Percentiles rank a stretch among this genome's conserved stretches.
phyloP scores from a whole-genome alignment of 768 basidiomycete species.

The Boletus reticuloceps region DNA sequence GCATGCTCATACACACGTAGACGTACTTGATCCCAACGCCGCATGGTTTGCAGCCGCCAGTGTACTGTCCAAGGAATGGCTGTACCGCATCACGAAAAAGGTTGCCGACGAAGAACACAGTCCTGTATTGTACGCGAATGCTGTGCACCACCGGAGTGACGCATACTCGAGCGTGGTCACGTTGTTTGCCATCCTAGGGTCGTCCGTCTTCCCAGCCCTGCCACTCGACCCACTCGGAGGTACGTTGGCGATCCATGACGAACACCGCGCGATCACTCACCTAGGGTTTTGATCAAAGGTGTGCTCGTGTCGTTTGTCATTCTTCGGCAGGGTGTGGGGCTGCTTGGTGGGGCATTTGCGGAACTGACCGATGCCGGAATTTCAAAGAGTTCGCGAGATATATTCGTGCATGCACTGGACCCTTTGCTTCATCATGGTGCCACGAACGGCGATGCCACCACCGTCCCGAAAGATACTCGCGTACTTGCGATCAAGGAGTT shows the following conservation, averaged over 20 bases:
- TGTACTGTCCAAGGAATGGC: slow-evolving; percentile 86
- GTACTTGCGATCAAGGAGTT: slow-evolving; percentile 52
- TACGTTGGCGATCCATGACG: slow-evolving; percentile 27
- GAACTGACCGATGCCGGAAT: slow-evolving; percentile 87
- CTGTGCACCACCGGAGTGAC: slow-evolving; percentile 96
- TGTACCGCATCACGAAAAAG: slow-evolving; percentile 83
- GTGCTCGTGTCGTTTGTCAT: slow-evolving; percentile 89
- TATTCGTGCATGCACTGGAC: slow-evolving; percentile 54
- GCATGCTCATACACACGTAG: slow-evolving; percentile 55
- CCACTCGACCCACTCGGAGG: slow-evolving; percentile 96
- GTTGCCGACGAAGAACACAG: slow-evolving; percentile 91
- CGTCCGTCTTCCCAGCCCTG: slow-evolving; percentile 78
- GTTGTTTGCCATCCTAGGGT: slow-evolving; percentile 88
- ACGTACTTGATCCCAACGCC: slow-evolving; percentile 82
- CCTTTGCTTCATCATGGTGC: slow-evolving; percentile 45
- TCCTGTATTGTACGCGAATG: slow-evolving; percentile 93
- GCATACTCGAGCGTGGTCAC: slow-evolving; percentile 92
- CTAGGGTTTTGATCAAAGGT: slow-evolving; percentile 42
- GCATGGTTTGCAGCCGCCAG: slow-evolving; percentile 92
- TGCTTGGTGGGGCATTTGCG: slow-evolving; percentile 68
- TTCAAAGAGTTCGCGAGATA: slow-evolving; percentile 48
- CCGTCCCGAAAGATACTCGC: slow-evolving; percentile 3
- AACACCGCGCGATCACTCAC: slow-evolving; percentile 5
- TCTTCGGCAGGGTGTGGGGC: slow-evolving; percentile 66
- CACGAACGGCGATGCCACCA: slow-evolving; percentile 17